These are phyloP conservation scores for Tetrahymena thermophila DNA, from an alignment of 73 alveolate genomes.

Conservation along the genomic window DNA sequence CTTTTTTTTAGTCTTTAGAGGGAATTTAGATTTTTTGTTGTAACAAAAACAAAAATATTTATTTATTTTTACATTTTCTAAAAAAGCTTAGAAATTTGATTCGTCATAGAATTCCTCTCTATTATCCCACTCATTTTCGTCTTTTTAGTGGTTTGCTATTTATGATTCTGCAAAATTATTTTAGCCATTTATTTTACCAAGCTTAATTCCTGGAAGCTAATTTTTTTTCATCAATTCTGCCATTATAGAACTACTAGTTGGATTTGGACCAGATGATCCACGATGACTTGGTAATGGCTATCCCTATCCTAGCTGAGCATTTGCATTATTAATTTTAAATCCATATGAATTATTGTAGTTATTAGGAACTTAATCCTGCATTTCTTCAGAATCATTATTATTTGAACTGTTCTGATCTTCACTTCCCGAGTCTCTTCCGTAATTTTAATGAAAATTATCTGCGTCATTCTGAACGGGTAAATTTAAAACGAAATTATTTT, in stretches of 20 bases:
- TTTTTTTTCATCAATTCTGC: not conserved
- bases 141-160: not conserved
- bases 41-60: too few relatives aligned
- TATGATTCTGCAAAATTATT: not conserved
- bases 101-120: not conserved
- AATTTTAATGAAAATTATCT: not conserved
- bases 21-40: not conserved
- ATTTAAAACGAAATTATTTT: not conserved
- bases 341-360: not conserved
- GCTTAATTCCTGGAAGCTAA: not conserved
- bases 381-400: not conserved
- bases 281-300: not conserved
- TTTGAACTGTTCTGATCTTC: not conserved
- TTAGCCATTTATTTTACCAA: not conserved
- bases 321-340: not conserved
- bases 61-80: too few relatives aligned
- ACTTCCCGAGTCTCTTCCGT: not conserved
- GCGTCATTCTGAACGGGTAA: not conserved
- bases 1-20: too few relatives aligned
- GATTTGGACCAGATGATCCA: not conserved
- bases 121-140: not conserved
- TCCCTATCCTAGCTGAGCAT: not conserved
- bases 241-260: not conserved
- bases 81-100: not conserved
- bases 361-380: not conserved